Percentiles rank a stretch among this genome's conserved stretches.
Evolutionary conservation across 1,139 yeast species (phyloP).

Genomic region (Ogataea hybrid): DNA sequence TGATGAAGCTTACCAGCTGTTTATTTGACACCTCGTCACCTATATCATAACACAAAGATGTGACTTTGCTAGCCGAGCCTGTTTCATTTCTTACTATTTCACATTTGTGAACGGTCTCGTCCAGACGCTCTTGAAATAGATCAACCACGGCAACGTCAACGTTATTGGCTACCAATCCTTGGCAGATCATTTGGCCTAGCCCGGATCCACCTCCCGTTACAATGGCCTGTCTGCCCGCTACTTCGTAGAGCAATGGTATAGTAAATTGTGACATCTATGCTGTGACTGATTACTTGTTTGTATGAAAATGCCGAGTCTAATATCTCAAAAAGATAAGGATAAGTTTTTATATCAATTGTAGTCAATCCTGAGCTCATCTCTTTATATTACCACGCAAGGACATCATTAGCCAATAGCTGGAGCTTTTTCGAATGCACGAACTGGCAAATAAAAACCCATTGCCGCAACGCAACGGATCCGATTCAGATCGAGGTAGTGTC

Average conservation of each 20-base stretch:
- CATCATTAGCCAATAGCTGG: too few relatives aligned
- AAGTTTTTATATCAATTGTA: too few relatives aligned
- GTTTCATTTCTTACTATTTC: constrained; percentile 19
- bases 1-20: constrained; percentile 19
- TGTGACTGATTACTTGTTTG: background rate
- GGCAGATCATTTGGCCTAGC: constrained; percentile 23
- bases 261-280: constrained; percentile 14
- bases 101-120: constrained; percentile 18
- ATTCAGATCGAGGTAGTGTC: too few relatives aligned
- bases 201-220: constrained; percentile 19
- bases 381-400: too few relatives aligned
- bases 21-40: constrained; percentile 22
- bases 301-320: background rate
- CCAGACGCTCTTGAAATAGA: constrained; percentile 19
- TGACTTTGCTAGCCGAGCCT: constrained; percentile 16
- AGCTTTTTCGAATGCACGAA: too few relatives aligned
- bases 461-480: too few relatives aligned
- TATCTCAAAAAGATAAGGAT: background rate
- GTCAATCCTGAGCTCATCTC: background rate
- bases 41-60: constrained; percentile 22
- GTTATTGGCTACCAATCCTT: constrained; percentile 23
- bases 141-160: constrained; percentile 26
- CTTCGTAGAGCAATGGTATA: constrained; percentile 19
- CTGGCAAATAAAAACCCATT: too few relatives aligned
- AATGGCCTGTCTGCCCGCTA: constrained; percentile 24